Conservation (phyloP, 2,329 filamentous ascomycete genomes). For the Pseudogymnoascus pannorum region DNA sequence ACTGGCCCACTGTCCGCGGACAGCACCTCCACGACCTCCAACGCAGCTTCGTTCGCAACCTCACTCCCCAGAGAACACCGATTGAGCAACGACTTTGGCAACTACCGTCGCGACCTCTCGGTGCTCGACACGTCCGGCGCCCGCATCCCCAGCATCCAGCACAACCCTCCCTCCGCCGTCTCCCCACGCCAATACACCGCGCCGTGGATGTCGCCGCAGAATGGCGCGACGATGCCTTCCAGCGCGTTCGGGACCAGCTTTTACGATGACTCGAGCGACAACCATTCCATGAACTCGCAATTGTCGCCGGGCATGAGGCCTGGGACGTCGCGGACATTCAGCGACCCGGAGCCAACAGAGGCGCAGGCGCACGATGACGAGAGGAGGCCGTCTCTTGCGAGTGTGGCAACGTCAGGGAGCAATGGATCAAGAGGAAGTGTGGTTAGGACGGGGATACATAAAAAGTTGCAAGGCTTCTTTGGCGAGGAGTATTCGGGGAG, state of each 20-base stretch:
- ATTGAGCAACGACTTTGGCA: slow-evolving; percentile 48
- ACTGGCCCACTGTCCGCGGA: slow-evolving; percentile 19
- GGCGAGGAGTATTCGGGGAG: slow-evolving; percentile 76
- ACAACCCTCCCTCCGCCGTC: slow-evolving; percentile 49
- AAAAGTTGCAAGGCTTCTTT: slow-evolving; percentile 81
- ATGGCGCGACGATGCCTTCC: slow-evolving; percentile 24
- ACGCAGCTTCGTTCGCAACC: slow-evolving; percentile 22
- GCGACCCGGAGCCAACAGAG: slow-evolving; percentile 55
- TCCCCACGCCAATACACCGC: slow-evolving; percentile 38
- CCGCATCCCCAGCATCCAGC: slow-evolving; percentile 51
- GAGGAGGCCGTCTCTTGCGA: slow-evolving; percentile 79
- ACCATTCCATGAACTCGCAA: slow-evolving; percentile 54
- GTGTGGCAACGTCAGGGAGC: slow-evolving; percentile 80
- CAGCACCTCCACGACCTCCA: slow-evolving; percentile 19
- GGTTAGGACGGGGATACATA: slow-evolving; percentile 57
- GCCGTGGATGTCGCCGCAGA: slow-evolving; percentile 46
- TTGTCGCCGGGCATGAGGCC: slow-evolving; percentile 64
- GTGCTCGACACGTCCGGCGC: slow-evolving; percentile 56
- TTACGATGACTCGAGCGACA: slow-evolving; percentile 64
- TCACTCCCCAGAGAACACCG: slow-evolving; percentile 29
- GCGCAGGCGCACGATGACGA: slow-evolving; percentile 65
- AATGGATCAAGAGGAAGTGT: slow-evolving; percentile 70
- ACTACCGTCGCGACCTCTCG: slow-evolving; percentile 65
- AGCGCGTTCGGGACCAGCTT: slow-evolving; percentile 49
- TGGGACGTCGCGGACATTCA: slow-evolving; percentile 37